Base-by-base conservation (phyloP, 768 basidiomycete species). In the Daedaleopsis nitida region DNA sequence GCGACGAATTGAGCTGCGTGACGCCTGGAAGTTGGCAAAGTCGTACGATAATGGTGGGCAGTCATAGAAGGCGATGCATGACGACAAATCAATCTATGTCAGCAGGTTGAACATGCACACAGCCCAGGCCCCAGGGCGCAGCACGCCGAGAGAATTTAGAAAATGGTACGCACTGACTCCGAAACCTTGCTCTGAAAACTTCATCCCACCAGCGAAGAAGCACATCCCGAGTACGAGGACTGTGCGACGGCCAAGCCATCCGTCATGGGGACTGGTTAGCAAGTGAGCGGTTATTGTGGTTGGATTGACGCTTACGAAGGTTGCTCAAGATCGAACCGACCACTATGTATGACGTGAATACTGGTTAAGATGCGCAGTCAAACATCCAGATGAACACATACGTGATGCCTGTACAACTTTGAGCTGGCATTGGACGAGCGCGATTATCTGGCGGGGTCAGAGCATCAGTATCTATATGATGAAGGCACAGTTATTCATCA, bases 191-290 rank as follows among this genome's bases (percentile, higher is more conserved):
- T 92, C 88, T 19, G 87, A 88, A 69, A 85, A 93, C 66, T 83
- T 83, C 53, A 86, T 75, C 19, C 92, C 92, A 58, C 91, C 92
- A 21, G 89, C 91, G 66, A 94, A 93, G 76, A 94, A 94, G 69
- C 92, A 93, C 92, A 94, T 92, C 52, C 92, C 92, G 34, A 94
- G 80, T 17, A 94, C 86, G 52, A 95, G 59, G 21, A 60, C 65
- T 66, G 48, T 32, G 11, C 12, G 3, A 17, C 17, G 17, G 8
- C 9, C 37, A 38, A 8, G 8, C 9, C 37, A 42, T 13, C 10
- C 39, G 11, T 13, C 17, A 17, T 35, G 44, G 43, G 35, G 12
- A 39, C 21, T 55, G 39, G 44, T 44, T 35, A 45, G n/a, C 55
- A 39, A 39, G 16, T 45, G 24, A 53, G 17, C 16, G 52, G 10